Base-by-base conservation (phyloP, 148 eudicot genomes). In the Amaranthus palmeri region DNA sequence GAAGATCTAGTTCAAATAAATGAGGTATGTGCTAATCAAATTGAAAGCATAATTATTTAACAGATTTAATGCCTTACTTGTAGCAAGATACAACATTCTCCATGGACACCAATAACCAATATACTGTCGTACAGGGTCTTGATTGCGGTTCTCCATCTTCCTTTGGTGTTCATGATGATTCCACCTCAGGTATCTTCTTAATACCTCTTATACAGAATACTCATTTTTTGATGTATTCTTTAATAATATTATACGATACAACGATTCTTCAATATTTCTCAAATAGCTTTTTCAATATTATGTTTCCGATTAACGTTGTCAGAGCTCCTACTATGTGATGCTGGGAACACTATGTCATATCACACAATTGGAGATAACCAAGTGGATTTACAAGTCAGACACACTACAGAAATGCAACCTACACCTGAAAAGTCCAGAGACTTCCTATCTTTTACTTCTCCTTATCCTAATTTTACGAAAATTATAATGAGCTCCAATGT, bases 401-500 rank as follows among this genome's bases (percentile, higher is more conserved):
- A 55, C 41, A 60, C 68, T 68, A 50, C 54, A 54, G 59, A 63
- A 15, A 61, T 63, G 67, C 79, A 80, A 69, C 77, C 85, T 62
- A 81, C 85, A 52, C 52, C 81, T 71, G 91, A 83, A 80, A 89
- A 87, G 50, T 88, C 80, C 71, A 77, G 72, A 69, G 62, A 83
- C 54, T 81, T 84, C 69, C 78, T 73, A 67, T 73, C 91, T 8
- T 88, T 87, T 77, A 75, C 78, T 52, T 90, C 96, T n/a, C 76
- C 76, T 73, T 86, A 73, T 65, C 98, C 98, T 56, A 76, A 70
- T 75, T 93, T 93, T 67, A 77, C 73, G 50, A 91, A 87, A 76
- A 89, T 90, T 57, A 90, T 93, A 91, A 85, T 70, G 80, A 80
- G 79, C 72, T 91, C 91, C 79, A 91, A 91, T 73, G 80, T 87